Evolutionary conservation across 257 asterid genomes (phyloP), one percentile per base, ranked within the genome.

Genomic region (Solanum rostratum): DNA sequence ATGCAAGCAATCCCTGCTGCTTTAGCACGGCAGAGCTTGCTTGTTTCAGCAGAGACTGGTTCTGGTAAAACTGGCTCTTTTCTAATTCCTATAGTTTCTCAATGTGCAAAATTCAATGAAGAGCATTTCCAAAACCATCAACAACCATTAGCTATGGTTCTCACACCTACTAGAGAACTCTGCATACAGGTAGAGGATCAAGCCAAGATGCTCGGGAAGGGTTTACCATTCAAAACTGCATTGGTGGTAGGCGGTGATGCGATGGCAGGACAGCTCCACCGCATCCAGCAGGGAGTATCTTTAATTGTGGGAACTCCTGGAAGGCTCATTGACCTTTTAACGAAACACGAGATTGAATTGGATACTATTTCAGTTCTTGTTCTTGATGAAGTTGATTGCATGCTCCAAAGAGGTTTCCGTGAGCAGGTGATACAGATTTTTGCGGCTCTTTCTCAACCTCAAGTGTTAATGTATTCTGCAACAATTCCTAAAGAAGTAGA

Each of bases 1-100:
- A 94, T 93, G 99, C 99, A 96, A 89, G 98, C 97, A 43, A 93
- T 96, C 84, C 98, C 99, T 33, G 85, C 93, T 86, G 97, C 98
- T 46, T 66, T 96, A 86, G 71, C 50, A 12, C 93, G 98, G 33
- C 91, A 90, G 86, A 94, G 95, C 90, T 50, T 93, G 88, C 97
- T 94, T 69, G 98, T 94, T 81, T 90, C 98, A 5, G 99, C 99
- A 33, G 95, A 94, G 90, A 94, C 99, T 33, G 99, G 99, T 68
- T 96, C 98, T 0, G 99, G 99, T 19, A 96, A 96, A 90, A 93
- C 98, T 1, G 92, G 95, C 71, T 92, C 99, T 13, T 96, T 92
- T 89, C 90, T 96, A 57, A 92, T 96, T 80, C 98, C 98, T 11
- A 87, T 93, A 59, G 84, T 96, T 80, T 90, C 94, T 79, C 80